Conservation (phyloP, 805 yeast species). For the Wickerhamiella nectarea region DNA sequence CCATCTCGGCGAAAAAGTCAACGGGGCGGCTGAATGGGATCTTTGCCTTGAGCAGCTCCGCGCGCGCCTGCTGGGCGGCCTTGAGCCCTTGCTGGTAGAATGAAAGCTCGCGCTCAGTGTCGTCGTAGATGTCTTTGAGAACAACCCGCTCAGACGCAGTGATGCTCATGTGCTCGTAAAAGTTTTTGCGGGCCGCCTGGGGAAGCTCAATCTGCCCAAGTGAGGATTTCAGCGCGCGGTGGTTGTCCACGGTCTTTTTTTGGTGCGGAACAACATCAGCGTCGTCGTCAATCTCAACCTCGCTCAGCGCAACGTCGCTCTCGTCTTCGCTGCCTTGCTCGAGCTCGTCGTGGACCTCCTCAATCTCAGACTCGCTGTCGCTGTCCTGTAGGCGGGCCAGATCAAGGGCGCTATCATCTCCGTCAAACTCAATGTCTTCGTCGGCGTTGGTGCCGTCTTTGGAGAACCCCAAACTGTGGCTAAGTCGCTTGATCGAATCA, state of each 20-base stretch:
- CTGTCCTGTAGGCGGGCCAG: conserved; percentile 24
- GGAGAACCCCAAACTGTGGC: conserved; percentile 17
- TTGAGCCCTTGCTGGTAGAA: conserved; percentile 88
- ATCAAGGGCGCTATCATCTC: conserved; percentile 1
- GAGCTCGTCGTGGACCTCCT: conserved; percentile 33
- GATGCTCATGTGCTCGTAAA: conserved; percentile 72
- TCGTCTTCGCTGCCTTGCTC: conserved; percentile 43
- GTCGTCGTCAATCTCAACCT: conserved; percentile 84
- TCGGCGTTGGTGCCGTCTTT: conserved; percentile 2
- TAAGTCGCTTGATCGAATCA: conserved; percentile 20
- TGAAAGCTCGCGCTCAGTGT: conserved; percentile 87
- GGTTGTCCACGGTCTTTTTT: conserved; percentile 76
- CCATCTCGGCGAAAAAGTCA: conserved; percentile 98
- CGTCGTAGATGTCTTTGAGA: conserved; percentile 76
- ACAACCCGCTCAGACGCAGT: conserved; percentile 49
- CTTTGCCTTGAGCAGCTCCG: conserved; percentile 45
- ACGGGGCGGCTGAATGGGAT: conserved; percentile 85
- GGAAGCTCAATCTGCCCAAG: conserved; percentile 30
- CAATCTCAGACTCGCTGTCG: conserved; percentile 23
- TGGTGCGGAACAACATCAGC: conserved; percentile 90
- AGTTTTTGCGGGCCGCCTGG: conserved; percentile 44
- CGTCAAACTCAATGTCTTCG: not conserved
- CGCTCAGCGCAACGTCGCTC: conserved; percentile 73
- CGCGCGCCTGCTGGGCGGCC: conserved; percentile 65
- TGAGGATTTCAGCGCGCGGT: conserved; percentile 42